Evolutionary conservation across 352 stramenopile genomes (phyloP), one percentile per base, ranked within the genome.

Genomic region (Plasmopara muralis): DNA sequence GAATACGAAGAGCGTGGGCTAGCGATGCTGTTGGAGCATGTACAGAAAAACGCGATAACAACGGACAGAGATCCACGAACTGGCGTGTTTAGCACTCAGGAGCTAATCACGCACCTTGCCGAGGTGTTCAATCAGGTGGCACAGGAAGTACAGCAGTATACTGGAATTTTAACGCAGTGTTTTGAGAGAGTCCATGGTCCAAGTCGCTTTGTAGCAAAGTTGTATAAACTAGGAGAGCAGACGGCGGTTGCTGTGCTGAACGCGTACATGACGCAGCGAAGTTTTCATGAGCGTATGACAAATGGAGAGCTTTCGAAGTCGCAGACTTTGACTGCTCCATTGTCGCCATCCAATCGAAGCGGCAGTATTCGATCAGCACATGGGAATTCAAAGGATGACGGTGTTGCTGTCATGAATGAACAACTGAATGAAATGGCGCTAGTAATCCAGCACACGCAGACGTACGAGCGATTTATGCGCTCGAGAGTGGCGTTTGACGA

Each of bases 361-460:
- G 35, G 47, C 47, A 60, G 51, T 28, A 64, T 62, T 13, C 39
- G 57, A n/a, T 49, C 47, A 15, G 31, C 35, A 5, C 57, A 41
- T 28, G 34, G 14, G 45, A 64, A 56, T 47, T 35, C 52, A 9
- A 66, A 40, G 6, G 81, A 89, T 20, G 73, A 88, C 35, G 74
- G 66, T 9, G 83, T 91, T 39, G 73, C 78, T 0, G 58, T 65
- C n/a, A 70, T 90, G 57, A 89, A 93, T 54, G 80, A 89, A 42
- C 81, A 90, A 55, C 65, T 94, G 28, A 91, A 94, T 61, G 84
- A 94, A 61, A 74, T 94, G 47, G 84, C 80, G 15, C 50, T 94
- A 13, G 69, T 94, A 31, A 87, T 94, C 47, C 84, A 94, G 41
- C 83, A 94, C 59, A 93, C 84, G 13, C 84, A 94, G 66, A 94